phyloP scores from a whole-genome alignment of 2,329 filamentous ascomycete genomes.

The Plenodomus lindquistii region DNA sequence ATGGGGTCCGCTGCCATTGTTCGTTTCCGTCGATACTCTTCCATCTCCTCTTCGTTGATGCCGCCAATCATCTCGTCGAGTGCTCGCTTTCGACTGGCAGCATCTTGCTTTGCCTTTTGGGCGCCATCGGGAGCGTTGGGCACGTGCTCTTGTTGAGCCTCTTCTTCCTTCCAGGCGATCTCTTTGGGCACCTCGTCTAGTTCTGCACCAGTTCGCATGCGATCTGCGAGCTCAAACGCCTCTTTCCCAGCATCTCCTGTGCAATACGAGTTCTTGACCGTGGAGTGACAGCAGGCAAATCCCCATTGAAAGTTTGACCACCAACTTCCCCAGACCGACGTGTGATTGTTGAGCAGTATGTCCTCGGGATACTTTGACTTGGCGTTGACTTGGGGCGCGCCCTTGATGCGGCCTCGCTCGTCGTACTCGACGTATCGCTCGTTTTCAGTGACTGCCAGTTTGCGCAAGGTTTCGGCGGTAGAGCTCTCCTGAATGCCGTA shows the following conservation, averaged over 20 bases:
- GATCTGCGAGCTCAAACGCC: constrained; percentile 78
- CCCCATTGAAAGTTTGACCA: constrained; percentile 96
- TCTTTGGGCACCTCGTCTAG: constrained; percentile 49
- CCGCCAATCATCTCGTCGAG: constrained; percentile 78
- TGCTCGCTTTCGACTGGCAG: constrained; percentile 68
- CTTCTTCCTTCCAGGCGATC: constrained; percentile 50
- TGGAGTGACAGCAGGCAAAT: constrained; percentile 92
- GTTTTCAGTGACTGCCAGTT: constrained; percentile 73
- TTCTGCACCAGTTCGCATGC: constrained; percentile 54
- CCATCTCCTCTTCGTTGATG: constrained; percentile 81
- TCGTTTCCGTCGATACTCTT: constrained; percentile 78
- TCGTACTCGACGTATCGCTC: constrained; percentile 95
- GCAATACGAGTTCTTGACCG: constrained; percentile 95
- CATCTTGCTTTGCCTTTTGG: constrained; percentile 47
- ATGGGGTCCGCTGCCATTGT: constrained; percentile 81
- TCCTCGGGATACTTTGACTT: constrained; percentile 95
- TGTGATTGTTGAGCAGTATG: constrained; percentile 86
- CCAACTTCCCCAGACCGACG: constrained; percentile 93
- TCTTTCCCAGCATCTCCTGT: constrained; percentile 85
- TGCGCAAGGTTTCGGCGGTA: constrained; percentile 64
- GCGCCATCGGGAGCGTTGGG: constrained; percentile 50
- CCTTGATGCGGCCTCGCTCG: constrained; percentile 85
- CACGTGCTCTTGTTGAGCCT: constrained; percentile 45
- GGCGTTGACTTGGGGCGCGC: constrained; percentile 72
- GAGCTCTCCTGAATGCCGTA: constrained; percentile 74